Evolutionary conservation across 2,329 filamentous ascomycete species (phyloP).

Genomic region (Ceratocystis colombiana): DNA sequence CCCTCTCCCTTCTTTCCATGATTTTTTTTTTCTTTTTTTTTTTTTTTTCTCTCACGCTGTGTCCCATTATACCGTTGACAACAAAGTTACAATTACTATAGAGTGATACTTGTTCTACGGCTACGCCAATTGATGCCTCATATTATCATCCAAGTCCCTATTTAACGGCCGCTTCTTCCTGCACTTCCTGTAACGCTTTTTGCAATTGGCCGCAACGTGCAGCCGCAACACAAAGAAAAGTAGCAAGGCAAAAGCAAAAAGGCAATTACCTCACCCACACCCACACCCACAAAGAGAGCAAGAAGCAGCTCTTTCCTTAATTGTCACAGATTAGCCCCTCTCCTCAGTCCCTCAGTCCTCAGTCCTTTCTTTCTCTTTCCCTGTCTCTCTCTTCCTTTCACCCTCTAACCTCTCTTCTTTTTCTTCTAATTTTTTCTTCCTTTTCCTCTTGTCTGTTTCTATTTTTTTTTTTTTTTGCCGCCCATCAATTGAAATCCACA

Average conservation of each 20-base stretch:
- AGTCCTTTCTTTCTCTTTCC: neutral
- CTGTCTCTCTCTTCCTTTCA: slow-evolving; percentile 1
- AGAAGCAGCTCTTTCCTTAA: slow-evolving; percentile 22
- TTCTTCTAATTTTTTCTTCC: neutral
- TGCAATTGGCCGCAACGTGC: slow-evolving; percentile 5
- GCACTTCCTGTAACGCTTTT: neutral
- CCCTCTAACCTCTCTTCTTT: slow-evolving; percentile 2
- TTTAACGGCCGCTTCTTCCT: neutral
- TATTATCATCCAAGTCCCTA: neutral
- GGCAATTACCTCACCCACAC: slow-evolving; percentile 18
- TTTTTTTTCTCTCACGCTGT: neutral
- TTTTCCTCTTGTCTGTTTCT: neutral
- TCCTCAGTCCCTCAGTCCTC: slow-evolving; percentile 12
- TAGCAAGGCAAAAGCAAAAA: neutral
- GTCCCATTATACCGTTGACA: neutral
- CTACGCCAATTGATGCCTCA: neutral
- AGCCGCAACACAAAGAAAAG: slow-evolving; percentile 7
- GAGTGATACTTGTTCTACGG: neutral
- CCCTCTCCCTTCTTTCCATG: slow-evolving; percentile 6
- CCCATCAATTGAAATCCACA: neutral
- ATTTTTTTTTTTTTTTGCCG: neutral
- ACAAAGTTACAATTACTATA: neutral
- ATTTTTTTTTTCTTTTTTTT: neutral
- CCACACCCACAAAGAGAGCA: slow-evolving; percentile 5
- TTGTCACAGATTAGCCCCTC: slow-evolving; percentile 21